Conservation (phyloP, 495 filamentous ascomycete genomes). For the Podospora sp. region DNA sequence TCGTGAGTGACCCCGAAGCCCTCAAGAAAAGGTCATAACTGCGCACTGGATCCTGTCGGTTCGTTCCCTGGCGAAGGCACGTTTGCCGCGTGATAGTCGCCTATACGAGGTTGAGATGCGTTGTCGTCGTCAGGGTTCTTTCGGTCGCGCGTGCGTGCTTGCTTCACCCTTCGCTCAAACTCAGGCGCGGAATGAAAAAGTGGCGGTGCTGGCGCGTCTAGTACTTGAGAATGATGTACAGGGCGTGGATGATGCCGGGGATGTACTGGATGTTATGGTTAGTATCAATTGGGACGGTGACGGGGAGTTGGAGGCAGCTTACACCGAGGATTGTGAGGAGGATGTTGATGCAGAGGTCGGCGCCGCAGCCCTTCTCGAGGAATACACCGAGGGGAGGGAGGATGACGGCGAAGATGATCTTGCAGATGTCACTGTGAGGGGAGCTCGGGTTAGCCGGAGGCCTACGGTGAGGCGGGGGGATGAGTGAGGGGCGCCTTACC, state of each 20-base stretch:
- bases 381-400: slow-evolving; percentile 89
- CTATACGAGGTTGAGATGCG: background rate
- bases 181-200: background rate
- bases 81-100: too few species aligned
- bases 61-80: background rate
- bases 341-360: slow-evolving; percentile 91
- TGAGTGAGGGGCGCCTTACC: slow-evolving; percentile 53
- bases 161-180: background rate
- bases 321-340: slow-evolving; percentile 79
- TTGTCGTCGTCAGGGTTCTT: background rate
- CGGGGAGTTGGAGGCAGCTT: slow-evolving; percentile 41
- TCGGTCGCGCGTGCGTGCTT: background rate
- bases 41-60: background rate
- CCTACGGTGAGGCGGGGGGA: slow-evolving; percentile 1
- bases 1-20: background rate
- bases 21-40: background rate
- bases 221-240: slow-evolving; percentile 58
- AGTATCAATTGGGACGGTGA: background rate
- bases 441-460: background rate
- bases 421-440: slow-evolving; percentile 75
- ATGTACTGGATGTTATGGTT: slow-evolving; percentile 37
- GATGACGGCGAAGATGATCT: slow-evolving; percentile 87
- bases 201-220: slow-evolving; percentile 25
- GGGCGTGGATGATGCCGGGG: slow-evolving; percentile 67
- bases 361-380: slow-evolving; percentile 84